These are phyloP conservation scores for Fusarium lyarnte DNA, from an alignment of 2,329 filamentous ascomycete genomes.

Conservation along the genomic window DNA sequence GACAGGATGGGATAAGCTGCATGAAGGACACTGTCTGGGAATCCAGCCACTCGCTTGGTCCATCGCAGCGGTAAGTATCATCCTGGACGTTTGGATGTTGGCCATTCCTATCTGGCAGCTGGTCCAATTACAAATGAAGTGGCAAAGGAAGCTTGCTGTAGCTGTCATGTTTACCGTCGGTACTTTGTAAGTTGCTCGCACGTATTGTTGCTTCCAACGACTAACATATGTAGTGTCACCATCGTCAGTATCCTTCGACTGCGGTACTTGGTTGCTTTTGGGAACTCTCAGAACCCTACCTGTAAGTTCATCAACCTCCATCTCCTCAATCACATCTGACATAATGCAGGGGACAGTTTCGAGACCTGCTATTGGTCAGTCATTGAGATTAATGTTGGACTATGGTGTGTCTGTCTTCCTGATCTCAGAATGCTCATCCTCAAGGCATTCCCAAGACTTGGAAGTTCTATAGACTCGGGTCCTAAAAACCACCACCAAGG, in stretches of 20 bases:
- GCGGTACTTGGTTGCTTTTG: background rate
- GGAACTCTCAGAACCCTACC: slow-evolving; percentile 6
- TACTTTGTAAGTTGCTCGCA: background rate
- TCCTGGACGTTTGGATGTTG: background rate
- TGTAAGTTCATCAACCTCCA: background rate
- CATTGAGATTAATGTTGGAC: background rate
- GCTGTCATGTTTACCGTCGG: slow-evolving; percentile 2
- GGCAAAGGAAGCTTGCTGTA: slow-evolving; percentile 7
- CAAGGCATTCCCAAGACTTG: background rate
- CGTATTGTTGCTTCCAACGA: accelerated
- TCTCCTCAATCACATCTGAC: background rate
- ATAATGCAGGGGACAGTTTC: background rate
- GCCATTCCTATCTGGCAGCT: background rate
- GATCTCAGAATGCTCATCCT: background rate
- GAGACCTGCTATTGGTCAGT: slow-evolving; percentile 1
- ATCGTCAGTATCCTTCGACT: slow-evolving; percentile 7
- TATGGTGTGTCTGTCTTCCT: slow-evolving; percentile 1
- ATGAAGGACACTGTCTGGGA: background rate
- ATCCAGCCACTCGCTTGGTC: slow-evolving; percentile 20
- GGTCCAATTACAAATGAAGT: background rate
- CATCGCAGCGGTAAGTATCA: slow-evolving; percentile 2
- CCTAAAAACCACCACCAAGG: background rate
- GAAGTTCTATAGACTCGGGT: background rate
- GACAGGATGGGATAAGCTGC: slow-evolving; percentile 9
- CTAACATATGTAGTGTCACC: background rate